Conservation (phyloP, 108 stramenopile genomes). For the Chaetoceros muelleri region DNA sequence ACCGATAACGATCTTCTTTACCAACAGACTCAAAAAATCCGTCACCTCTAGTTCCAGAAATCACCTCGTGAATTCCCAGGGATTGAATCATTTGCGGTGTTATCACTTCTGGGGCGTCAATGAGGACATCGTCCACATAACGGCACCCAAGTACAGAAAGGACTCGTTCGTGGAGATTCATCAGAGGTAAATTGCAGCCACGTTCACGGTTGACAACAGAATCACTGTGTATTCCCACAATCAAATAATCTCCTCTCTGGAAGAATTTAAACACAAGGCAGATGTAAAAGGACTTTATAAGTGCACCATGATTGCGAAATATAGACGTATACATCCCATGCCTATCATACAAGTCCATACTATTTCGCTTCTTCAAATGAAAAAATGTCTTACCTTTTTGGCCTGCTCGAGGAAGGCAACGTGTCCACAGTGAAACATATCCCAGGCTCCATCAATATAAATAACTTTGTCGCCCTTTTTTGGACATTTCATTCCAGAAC, state of each 20-base stretch:
- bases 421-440: slow-evolving; percentile 99
- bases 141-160: slow-evolving; percentile 88
- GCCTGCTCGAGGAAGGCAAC: slow-evolving; percentile 80
- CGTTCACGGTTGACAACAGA: slow-evolving; percentile 77
- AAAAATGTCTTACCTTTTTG: slow-evolving; percentile 39
- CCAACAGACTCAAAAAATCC: slow-evolving; percentile 12
- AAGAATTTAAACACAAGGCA: no score
- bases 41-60: slow-evolving; percentile 45
- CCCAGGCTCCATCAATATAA: slow-evolving; percentile 97
- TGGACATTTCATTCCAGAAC: slow-evolving; percentile 79
- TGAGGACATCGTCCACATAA: slow-evolving; percentile 93
- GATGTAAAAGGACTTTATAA: no score
- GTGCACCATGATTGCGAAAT: no score
- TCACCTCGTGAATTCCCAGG: slow-evolving; percentile 57
- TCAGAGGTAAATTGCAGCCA: slow-evolving; percentile 72
- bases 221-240: slow-evolving; percentile 98
- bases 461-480: slow-evolving; percentile 74
- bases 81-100: slow-evolving; percentile 90
- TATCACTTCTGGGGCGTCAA: slow-evolving; percentile 88
- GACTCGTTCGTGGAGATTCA: slow-evolving; percentile 95
- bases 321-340: no score
- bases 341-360: no score
- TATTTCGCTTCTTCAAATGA: no score
- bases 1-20: slow-evolving; percentile 39
- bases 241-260: slow-evolving; percentile 87